These are phyloP conservation scores for Scutellaria barbata DNA, from an alignment of 257 asterid genomes.

Conservation along the genomic window DNA sequence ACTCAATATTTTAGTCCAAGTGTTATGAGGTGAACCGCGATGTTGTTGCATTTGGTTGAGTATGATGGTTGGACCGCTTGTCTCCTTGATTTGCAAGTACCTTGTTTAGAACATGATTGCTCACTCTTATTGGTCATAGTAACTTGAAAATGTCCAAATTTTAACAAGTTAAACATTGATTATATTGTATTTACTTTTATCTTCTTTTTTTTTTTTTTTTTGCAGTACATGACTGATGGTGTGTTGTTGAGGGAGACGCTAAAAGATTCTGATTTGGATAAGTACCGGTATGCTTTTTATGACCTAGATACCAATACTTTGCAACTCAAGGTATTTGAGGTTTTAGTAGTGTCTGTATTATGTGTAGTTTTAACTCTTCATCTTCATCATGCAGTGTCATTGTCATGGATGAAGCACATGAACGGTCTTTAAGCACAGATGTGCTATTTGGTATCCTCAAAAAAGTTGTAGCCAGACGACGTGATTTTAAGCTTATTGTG, in stretches of 20 bases:
- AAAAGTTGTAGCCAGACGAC: conserved; percentile 93
- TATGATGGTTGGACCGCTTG: too few relatives aligned
- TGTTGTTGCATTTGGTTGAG: too few relatives aligned
- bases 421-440: conserved; percentile 86
- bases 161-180: conserved; percentile 5
- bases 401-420: conserved; percentile 99
- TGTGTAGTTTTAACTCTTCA: not conserved
- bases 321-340: conserved; percentile 12
- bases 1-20: not conserved
- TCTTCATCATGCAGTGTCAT: conserved; percentile 57
- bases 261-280: conserved; percentile 93
- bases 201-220: conserved; percentile 18
- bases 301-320: conserved; percentile 4
- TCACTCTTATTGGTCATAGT: not conserved
- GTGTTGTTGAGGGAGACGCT: conserved; percentile 94
- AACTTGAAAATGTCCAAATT: not conserved
- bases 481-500: conserved; percentile 95
- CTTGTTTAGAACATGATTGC: conserved; percentile 23
- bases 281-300: conserved; percentile 68
- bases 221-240: conserved; percentile 99
- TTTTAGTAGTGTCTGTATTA: not conserved
- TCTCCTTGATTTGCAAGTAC: not conserved
- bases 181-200: too few relatives aligned
- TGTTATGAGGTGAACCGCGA: not conserved
- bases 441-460: conserved; percentile 94